phyloP scores from a whole-genome alignment of 345 rosid genomes.

The Populus simonii region DNA sequence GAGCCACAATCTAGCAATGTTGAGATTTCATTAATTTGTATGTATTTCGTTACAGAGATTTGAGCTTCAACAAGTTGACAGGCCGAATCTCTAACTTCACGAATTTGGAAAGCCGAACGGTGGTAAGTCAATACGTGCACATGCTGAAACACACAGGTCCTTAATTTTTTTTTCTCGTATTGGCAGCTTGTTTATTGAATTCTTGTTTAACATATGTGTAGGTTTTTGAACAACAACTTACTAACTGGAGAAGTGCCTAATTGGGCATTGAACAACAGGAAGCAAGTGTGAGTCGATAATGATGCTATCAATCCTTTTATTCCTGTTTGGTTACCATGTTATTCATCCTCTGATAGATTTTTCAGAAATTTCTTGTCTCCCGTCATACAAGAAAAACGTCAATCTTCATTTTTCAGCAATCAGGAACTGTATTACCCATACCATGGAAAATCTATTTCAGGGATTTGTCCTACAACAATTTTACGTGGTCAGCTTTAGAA shows the following conservation, averaged over 20 bases:
- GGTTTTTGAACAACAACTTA: slow-evolving; percentile 74
- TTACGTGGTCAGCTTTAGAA: slow-evolving; percentile 31
- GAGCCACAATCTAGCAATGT: no score
- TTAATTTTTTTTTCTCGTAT: not conserved
- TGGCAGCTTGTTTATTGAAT: not conserved
- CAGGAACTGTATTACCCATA: not conserved
- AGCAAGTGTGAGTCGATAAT: slow-evolving; percentile 41
- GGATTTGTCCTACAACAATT: slow-evolving; percentile 85
- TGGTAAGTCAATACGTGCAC: slow-evolving; percentile 48
- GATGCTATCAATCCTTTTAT: not conserved
- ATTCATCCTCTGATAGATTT: not conserved
- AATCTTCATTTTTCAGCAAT: not conserved
- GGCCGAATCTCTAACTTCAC: slow-evolving; percentile 47
- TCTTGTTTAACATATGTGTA: slow-evolving; percentile 8
- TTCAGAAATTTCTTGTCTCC: not conserved
- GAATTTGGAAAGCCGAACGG: not conserved
- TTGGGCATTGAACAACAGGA: slow-evolving; percentile 32
- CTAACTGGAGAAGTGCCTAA: slow-evolving; percentile 58
- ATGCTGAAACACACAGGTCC: not conserved
- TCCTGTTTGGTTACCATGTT: not conserved
- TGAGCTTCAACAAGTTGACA: slow-evolving; percentile 67
- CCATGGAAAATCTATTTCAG: slow-evolving; percentile 35
- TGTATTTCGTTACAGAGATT: slow-evolving; percentile 48
- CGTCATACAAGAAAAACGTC: not conserved
- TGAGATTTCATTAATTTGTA: not conserved